Percentiles rank a stretch among this genome's conserved stretches.
Conservation (phyloP, 2,329 filamentous ascomycete genomes). For the Colletotrichum sojae region DNA sequence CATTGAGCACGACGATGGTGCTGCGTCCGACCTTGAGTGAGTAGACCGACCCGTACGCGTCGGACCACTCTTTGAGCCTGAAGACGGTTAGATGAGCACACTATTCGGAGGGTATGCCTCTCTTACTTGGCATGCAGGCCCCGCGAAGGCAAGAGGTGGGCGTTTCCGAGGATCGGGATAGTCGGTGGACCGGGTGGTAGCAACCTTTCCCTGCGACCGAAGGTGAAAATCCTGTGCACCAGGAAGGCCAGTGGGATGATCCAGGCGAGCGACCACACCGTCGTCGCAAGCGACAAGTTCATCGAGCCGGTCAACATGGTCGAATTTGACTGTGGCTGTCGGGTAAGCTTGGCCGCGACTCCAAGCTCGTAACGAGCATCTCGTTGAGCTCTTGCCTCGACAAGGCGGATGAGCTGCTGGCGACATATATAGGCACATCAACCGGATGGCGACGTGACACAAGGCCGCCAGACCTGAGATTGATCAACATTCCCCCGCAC, state of each 20-base stretch:
- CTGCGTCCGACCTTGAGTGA: slow-evolving; percentile 57
- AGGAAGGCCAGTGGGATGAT: not conserved
- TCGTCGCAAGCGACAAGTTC: not conserved
- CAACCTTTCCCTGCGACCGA: slow-evolving; percentile 25
- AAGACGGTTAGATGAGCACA: not conserved
- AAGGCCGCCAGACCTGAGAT: too few species aligned
- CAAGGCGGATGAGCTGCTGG: too few species aligned
- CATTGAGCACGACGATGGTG: slow-evolving; percentile 58
- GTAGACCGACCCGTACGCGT: slow-evolving; percentile 58
- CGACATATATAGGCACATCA: too few species aligned
- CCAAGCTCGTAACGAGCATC: too few species aligned
- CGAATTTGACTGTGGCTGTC: too few species aligned
- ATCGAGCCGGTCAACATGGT: not conserved
- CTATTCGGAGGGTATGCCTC: too few species aligned
- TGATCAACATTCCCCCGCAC: too few species aligned
- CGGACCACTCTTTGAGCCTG: slow-evolving; percentile 60
- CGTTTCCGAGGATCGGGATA: slow-evolving; percentile 58
- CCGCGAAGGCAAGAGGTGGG: slow-evolving; percentile 45
- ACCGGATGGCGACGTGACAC: too few species aligned
- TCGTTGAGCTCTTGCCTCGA: too few species aligned
- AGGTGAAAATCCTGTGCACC: slow-evolving; percentile 6
- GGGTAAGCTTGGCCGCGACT: too few species aligned
- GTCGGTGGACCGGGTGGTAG: slow-evolving; percentile 53
- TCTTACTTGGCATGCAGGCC: slow-evolving; percentile 33
- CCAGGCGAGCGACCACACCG: slow-evolving; percentile 1